Conservation (phyloP, 352 stramenopile species). For the Globisporangium emineosum region DNA sequence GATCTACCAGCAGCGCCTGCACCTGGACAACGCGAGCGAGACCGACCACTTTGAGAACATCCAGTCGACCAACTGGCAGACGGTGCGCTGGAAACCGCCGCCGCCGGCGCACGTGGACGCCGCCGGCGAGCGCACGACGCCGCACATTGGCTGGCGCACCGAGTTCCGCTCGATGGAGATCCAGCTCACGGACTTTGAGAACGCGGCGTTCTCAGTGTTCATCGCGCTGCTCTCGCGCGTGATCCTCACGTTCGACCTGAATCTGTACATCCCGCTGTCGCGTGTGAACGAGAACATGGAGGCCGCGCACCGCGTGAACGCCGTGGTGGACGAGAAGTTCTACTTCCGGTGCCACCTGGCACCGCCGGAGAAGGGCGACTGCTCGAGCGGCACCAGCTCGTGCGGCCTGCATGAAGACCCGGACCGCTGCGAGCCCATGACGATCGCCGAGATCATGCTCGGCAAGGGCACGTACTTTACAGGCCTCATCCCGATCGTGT, state of each 20-base stretch:
- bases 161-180: slow-evolving; percentile 99
- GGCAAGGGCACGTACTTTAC: slow-evolving; percentile 96
- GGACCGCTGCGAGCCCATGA: slow-evolving; percentile 93
- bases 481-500: slow-evolving; percentile 95
- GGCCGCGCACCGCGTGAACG: slow-evolving; percentile 94
- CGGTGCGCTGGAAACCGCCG: slow-evolving; percentile 99
- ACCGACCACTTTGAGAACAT: slow-evolving; percentile 99
- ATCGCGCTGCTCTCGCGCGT: slow-evolving; percentile 96
- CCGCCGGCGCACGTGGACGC: slow-evolving; percentile 75
- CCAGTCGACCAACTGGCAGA: slow-evolving; percentile 99
- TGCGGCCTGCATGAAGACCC: slow-evolving; percentile 62
- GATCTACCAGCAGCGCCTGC: slow-evolving; percentile 89
- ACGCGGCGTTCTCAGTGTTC: slow-evolving; percentile 99
- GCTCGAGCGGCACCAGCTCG: slow-evolving; percentile 18
- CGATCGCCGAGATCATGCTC: slow-evolving; percentile 96
- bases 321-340: slow-evolving; percentile 95
- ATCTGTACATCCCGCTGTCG: slow-evolving; percentile 98
- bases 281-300: slow-evolving; percentile 99
- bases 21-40: slow-evolving; percentile 76
- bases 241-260: slow-evolving; percentile 99
- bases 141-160: slow-evolving; percentile 84
- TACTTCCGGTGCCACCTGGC: slow-evolving; percentile 96
- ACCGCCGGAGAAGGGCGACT: slow-evolving; percentile 75
- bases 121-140: slow-evolving; percentile 25
- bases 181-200: slow-evolving; percentile 99